Percentiles rank a stretch among this genome's conserved stretches.
These are phyloP conservation scores for Auricularia sp. DNA, from an alignment of 768 basidiomycete genomes.

Conservation along the genomic window DNA sequence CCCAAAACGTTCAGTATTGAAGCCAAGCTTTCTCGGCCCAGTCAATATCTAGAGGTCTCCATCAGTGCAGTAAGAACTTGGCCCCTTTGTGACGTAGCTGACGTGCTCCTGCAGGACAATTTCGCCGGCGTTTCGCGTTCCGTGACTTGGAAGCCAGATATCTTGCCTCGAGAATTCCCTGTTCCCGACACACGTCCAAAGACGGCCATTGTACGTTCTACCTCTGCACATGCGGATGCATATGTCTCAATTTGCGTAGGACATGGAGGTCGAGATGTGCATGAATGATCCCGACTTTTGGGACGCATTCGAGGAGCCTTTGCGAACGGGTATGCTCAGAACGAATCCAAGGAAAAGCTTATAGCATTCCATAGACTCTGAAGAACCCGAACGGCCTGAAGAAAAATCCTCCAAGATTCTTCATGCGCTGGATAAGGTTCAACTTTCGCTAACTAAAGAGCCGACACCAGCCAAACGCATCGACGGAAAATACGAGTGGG, in stretches of 20 bases:
- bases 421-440: background rate
- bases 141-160: conserved; percentile 44
- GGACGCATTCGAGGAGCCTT: conserved; percentile 27
- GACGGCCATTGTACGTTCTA: conserved; percentile 37
- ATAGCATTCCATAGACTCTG: too few relatives aligned
- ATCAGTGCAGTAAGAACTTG: conserved; percentile 45
- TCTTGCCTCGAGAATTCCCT: conserved; percentile 49
- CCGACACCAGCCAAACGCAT: conserved; percentile 31
- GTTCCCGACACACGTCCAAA: conserved; percentile 63
- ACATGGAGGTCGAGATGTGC: conserved; percentile 52
- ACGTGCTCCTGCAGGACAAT: conserved; percentile 43
- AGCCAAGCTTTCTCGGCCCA: conserved; percentile 59
- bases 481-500: conserved; percentile 58
- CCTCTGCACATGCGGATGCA: background rate
- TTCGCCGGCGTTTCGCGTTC: conserved; percentile 55
- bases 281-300: conserved; percentile 65
- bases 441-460: background rate
- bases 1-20: conserved; percentile 50
- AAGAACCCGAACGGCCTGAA: background rate
- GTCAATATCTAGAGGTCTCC: conserved; percentile 52
- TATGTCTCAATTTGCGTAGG: conserved; percentile 28
- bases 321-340: background rate
- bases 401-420: background rate
- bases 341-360: too few relatives aligned
- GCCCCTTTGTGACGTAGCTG: conserved; percentile 7